phyloP scores from a whole-genome alignment of 2,329 filamentous ascomycete genomes.

The Calonectria hawksworthii region DNA sequence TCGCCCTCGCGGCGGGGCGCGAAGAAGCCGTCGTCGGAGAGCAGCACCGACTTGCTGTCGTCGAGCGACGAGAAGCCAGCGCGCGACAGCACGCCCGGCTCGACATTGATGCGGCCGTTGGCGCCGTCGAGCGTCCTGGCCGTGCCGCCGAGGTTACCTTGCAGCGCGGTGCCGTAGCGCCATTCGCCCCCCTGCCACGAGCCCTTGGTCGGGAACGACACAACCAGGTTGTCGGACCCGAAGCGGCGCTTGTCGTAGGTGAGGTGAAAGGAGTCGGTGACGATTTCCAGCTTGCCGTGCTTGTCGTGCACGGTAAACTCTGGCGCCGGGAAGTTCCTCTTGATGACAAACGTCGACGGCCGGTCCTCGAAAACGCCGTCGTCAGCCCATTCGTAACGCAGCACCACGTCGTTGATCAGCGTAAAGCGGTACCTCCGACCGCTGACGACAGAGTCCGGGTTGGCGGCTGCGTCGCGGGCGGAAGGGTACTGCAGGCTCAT shows the following conservation, averaged over 20 bases:
- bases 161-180: slow-evolving; percentile 61
- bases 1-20: slow-evolving; percentile 60
- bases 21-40: slow-evolving; percentile 66
- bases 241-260: slow-evolving; percentile 72
- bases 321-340: slow-evolving; percentile 59
- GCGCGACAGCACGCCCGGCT: slow-evolving; percentile 64
- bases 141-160: slow-evolving; percentile 60
- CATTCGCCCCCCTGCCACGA: slow-evolving; percentile 55
- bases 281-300: slow-evolving; percentile 65
- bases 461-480: slow-evolving; percentile 34
- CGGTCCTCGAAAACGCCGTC: slow-evolving; percentile 74
- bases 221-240: slow-evolving; percentile 62
- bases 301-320: slow-evolving; percentile 63
- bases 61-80: slow-evolving; percentile 67
- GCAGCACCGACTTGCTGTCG: slow-evolving; percentile 69
- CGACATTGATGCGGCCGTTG: slow-evolving; percentile 65
- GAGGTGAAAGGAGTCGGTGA: slow-evolving; percentile 67
- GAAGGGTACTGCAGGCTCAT: slow-evolving; percentile 40
- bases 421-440: slow-evolving; percentile 69
- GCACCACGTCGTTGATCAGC: slow-evolving; percentile 66
- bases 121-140: slow-evolving; percentile 68
- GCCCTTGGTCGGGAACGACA: slow-evolving; percentile 57
- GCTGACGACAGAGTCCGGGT: slow-evolving; percentile 33
- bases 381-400: slow-evolving; percentile 74
- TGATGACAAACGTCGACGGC: slow-evolving; percentile 72